These are phyloP conservation scores for Aristolochia californica DNA, from an alignment of 164 flowering plant species.

Conservation along the genomic window DNA sequence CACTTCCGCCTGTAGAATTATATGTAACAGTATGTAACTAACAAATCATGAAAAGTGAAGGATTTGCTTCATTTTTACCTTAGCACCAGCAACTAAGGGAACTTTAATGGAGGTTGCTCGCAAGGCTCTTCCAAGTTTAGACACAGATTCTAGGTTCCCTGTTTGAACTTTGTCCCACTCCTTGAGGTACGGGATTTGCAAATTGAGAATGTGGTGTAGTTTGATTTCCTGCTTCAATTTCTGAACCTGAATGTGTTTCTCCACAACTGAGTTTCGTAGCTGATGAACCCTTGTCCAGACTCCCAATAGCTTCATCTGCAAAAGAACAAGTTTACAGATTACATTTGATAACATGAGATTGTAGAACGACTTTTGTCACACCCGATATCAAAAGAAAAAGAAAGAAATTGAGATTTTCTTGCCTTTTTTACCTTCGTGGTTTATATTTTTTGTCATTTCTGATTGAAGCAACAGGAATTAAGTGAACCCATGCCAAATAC, in stretches of 20 bases:
- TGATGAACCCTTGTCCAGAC: conserved; percentile 20
- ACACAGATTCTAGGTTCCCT: conserved; percentile 44
- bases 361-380: too few species aligned
- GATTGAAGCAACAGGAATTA: too few species aligned
- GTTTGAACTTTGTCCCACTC: conserved; percentile 49
- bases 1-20: conserved; percentile 25
- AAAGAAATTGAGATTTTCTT: too few species aligned
- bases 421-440: too few species aligned
- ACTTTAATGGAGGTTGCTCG: conserved; percentile 23
- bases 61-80: conserved; percentile 26
- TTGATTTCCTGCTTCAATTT: conserved; percentile 33
- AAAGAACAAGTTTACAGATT: not conserved
- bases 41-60: not conserved
- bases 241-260: conserved; percentile 30
- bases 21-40: not conserved
- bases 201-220: conserved; percentile 19
- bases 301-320: conserved; percentile 26
- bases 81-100: conserved; percentile 40
- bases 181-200: conserved; percentile 32
- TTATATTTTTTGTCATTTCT: too few species aligned
- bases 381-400: too few species aligned
- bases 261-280: conserved; percentile 26
- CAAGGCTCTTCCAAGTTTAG: conserved; percentile 27
- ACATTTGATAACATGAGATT: too few species aligned
- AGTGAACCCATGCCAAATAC: too few species aligned